These are phyloP conservation scores for Cadophora sp. DNA, from an alignment of 2,329 filamentous ascomycete genomes.

Conservation along the genomic window DNA sequence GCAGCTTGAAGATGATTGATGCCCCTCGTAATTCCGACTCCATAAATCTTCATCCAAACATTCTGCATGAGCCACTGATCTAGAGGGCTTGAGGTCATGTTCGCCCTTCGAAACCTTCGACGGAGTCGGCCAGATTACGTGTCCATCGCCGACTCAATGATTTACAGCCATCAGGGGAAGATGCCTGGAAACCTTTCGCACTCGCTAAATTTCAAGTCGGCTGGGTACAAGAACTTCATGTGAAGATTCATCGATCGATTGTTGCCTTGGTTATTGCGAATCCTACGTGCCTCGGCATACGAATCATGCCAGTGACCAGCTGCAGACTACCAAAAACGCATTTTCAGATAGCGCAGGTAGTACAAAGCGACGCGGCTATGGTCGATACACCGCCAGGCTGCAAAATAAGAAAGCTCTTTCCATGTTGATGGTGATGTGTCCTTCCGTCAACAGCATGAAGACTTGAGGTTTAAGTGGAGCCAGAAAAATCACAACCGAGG, in stretches of 20 bases:
- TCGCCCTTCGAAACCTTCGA: not conserved
- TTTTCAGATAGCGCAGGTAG: not conserved
- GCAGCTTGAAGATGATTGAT: not conserved
- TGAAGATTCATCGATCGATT: not conserved
- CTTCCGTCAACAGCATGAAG: not conserved
- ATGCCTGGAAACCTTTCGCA: not conserved
- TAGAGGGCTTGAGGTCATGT: not conserved
- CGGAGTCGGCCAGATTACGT: not conserved
- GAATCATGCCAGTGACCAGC: not conserved
- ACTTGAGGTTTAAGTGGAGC: not conserved
- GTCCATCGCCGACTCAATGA: not conserved
- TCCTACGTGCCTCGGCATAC: not conserved
- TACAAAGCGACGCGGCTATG: not conserved
- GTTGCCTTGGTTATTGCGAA: not conserved
- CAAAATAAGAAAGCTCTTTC: not conserved
- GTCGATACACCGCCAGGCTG: not conserved
- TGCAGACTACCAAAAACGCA: not conserved
- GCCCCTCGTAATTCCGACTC: too few species aligned
- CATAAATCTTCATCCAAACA: too few species aligned
- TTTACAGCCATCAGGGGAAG: not conserved
- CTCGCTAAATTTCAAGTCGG: not conserved
- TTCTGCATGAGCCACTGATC: not conserved
- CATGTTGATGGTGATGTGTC: not conserved
- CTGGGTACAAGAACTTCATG: not conserved
- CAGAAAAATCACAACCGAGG: not conserved